phyloP scores from a whole-genome alignment of 345 rosid genomes.

The Pistacia vera region DNA sequence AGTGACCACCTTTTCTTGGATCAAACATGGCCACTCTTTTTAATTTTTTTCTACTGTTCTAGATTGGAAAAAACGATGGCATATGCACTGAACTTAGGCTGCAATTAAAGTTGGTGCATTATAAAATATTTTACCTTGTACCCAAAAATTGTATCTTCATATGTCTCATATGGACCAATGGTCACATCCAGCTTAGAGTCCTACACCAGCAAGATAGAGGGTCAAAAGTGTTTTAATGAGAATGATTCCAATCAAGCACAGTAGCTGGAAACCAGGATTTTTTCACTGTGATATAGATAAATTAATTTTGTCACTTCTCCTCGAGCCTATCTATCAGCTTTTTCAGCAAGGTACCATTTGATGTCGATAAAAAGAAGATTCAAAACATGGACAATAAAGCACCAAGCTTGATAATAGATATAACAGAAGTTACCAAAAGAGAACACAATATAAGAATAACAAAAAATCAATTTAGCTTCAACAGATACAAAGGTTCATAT shows the following conservation, averaged over 20 bases:
- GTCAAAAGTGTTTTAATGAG: background rate
- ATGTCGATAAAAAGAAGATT: background rate
- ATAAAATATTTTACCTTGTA: slow-evolving; percentile 67
- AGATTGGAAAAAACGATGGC: background rate
- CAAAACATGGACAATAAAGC: background rate
- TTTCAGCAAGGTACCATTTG: background rate
- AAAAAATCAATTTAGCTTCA: background rate
- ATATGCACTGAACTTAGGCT: background rate
- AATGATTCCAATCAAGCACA: background rate
- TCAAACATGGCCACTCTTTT: background rate
- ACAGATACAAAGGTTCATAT: background rate
- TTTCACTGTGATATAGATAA: background rate
- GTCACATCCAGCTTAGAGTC: slow-evolving; percentile 91
- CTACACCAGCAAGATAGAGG: slow-evolving; percentile 37
- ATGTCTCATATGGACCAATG: slow-evolving; percentile 98
- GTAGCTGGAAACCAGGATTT: background rate
- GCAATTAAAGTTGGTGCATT: background rate
- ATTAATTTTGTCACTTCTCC: background rate
- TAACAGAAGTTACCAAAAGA: background rate
- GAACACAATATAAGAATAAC: background rate
- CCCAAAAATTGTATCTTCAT: slow-evolving; percentile 84
- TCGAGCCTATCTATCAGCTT: background rate
- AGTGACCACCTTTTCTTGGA: background rate
- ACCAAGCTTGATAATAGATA: background rate
- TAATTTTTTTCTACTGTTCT: background rate